Percentiles rank a stretch among this genome's conserved stretches.
phyloP scores from a whole-genome alignment of 2,329 filamentous ascomycete genomes.

The Hypoxylon sp. region DNA sequence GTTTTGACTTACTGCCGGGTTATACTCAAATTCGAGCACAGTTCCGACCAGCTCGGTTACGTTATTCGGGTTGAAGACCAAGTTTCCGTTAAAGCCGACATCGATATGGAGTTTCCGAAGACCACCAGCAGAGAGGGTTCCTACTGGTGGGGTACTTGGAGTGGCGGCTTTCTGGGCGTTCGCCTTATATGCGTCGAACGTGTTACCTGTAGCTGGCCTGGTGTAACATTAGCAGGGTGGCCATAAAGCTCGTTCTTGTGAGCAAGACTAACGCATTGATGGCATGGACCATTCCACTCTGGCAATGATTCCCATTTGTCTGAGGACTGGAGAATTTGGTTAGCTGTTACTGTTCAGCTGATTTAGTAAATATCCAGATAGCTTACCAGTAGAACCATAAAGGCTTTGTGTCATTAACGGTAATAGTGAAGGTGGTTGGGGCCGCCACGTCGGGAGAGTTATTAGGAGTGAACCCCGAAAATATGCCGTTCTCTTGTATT shows the following conservation, averaged over 20 bases:
- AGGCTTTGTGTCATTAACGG: constrained; percentile 62
- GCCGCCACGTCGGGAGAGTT: constrained; percentile 51
- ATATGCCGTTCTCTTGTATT: constrained; percentile 57
- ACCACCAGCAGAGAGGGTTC: constrained; percentile 54
- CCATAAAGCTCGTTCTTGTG: neutral
- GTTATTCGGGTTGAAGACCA: constrained; percentile 56
- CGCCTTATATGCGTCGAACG: constrained; percentile 55
- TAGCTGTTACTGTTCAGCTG: constrained; percentile 12
- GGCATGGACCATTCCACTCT: constrained; percentile 59
- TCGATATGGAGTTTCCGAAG: constrained; percentile 55
- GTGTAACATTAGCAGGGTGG: constrained; percentile 1
- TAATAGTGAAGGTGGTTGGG: constrained; percentile 61
- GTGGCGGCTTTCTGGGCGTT: constrained; percentile 46
- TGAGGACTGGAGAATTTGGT: constrained; percentile 53
- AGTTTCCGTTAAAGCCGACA: constrained; percentile 53
- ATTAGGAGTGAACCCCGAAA: constrained; percentile 60
- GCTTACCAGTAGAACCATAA: constrained; percentile 64
- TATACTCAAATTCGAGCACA: constrained; percentile 56
- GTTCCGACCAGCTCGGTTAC: constrained; percentile 55
- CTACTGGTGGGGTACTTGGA: constrained; percentile 52
- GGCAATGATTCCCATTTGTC: constrained; percentile 61
- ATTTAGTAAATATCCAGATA: neutral
- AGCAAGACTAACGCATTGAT: constrained; percentile 56
- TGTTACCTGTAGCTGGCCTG: constrained; percentile 55
- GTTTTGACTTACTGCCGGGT: constrained; percentile 49